Percentiles rank a stretch among this genome's conserved stretches.
Conservation (phyloP, 805 yeast species). For the Metschnikowia lunata region DNA sequence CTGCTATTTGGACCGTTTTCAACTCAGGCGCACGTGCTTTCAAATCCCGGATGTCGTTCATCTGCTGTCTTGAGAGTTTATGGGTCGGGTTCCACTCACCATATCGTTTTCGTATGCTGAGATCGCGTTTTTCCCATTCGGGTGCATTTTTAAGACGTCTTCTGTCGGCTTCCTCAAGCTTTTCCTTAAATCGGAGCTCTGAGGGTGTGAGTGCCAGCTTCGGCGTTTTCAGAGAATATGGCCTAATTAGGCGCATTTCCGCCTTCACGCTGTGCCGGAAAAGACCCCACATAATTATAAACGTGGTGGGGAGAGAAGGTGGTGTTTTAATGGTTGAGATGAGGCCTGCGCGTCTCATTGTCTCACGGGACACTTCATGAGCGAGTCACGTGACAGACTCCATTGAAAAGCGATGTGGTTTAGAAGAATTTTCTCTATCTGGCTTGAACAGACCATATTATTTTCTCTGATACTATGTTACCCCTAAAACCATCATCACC, state of each 20-base stretch:
- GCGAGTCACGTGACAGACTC: too few species aligned
- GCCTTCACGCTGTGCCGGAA: background rate
- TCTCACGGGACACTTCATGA: too few species aligned
- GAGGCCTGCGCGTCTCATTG: too few species aligned
- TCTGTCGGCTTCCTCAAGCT: slow-evolving; percentile 19
- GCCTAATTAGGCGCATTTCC: background rate
- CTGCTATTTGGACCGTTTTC: slow-evolving; percentile 54
- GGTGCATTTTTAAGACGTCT: slow-evolving; percentile 39
- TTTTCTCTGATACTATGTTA: too few species aligned
- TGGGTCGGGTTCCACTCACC: slow-evolving; percentile 67
- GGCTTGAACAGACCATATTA: too few species aligned
- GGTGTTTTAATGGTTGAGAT: too few species aligned
- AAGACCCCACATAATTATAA: slow-evolving; percentile 1
- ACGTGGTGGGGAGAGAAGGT: too few species aligned
- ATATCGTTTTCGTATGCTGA: slow-evolving; percentile 58
- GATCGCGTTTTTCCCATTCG: slow-evolving; percentile 69
- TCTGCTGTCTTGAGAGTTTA: slow-evolving; percentile 62
- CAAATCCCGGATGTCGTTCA: slow-evolving; percentile 57
- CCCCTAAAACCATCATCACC: too few species aligned
- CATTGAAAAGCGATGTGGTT: too few species aligned
- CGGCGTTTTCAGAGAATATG: background rate
- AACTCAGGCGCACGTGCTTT: slow-evolving; percentile 58
- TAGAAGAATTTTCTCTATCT: too few species aligned
- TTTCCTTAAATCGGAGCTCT: slow-evolving; percentile 15
- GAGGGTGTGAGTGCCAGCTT: slow-evolving; percentile 2